Percentiles rank a stretch among this genome's conserved stretches.
Conservation (phyloP, 2,329 filamentous ascomycete species). For the Talaromyces sp. region DNA sequence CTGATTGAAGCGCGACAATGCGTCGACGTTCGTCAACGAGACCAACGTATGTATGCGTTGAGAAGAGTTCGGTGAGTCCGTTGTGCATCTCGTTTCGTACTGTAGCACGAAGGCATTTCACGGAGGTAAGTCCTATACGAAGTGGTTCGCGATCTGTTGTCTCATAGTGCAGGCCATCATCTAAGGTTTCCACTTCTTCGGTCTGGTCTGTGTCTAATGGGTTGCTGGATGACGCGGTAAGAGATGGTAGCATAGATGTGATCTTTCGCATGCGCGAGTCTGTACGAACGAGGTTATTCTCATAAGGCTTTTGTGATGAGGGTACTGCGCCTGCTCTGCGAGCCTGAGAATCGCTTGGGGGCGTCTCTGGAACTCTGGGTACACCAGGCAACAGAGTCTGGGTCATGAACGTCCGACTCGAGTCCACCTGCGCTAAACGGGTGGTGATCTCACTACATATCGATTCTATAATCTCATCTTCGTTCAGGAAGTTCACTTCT, state of each 20-base stretch:
- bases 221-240: conserved; percentile 27
- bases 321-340: conserved; percentile 26
- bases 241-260: conserved; percentile 83
- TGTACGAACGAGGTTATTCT: conserved; percentile 86
- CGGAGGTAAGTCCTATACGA: conserved; percentile 71
- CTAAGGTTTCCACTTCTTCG: conserved; percentile 32
- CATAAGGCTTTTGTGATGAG: conserved; percentile 59
- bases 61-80: conserved; percentile 81
- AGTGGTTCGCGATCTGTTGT: conserved; percentile 65
- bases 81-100: conserved; percentile 81
- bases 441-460: conserved; percentile 77
- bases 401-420: conserved; percentile 89
- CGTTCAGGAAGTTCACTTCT: conserved; percentile 95
- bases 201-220: not conserved
- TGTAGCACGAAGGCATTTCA: conserved; percentile 77
- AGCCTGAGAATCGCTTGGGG: not conserved
- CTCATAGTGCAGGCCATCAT: conserved; percentile 66
- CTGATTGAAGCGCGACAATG: conserved; percentile 87
- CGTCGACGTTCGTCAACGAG: conserved; percentile 83
- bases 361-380: conserved; percentile 41
- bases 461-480: conserved; percentile 88
- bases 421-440: conserved; percentile 81
- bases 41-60: conserved; percentile 87
- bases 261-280: conserved; percentile 90
- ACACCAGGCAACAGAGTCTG: conserved; percentile 79